These are phyloP conservation scores for Persicaria tinctoria DNA, from an alignment of 148 eudicot genomes.

Conservation along the genomic window DNA sequence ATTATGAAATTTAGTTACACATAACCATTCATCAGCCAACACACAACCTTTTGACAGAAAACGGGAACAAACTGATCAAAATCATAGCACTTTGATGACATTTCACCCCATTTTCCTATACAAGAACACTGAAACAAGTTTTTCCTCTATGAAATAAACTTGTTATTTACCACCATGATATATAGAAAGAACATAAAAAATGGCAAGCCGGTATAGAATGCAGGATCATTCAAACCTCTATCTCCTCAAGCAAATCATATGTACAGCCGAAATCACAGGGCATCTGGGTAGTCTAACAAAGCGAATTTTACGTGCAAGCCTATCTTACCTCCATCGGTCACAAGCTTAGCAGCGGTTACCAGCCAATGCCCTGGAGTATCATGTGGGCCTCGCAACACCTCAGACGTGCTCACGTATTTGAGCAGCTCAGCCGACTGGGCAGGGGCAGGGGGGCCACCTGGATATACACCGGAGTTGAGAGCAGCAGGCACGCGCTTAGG, in stretches of 20 bases:
- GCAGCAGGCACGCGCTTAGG: conserved; percentile 59
- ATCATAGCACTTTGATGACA: background rate
- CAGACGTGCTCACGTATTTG: conserved; percentile 58
- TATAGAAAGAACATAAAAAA: background rate
- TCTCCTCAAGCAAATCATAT: conserved; percentile 13
- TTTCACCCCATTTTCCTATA: background rate
- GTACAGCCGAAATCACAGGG: conserved; percentile 27
- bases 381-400: conserved; percentile 75
- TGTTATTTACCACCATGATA: conserved; percentile 1
- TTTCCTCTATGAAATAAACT: background rate
- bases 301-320: conserved; percentile 84
- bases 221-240: background rate
- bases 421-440: conserved; percentile 51
- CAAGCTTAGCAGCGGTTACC: conserved; percentile 82
- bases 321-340: conserved; percentile 69
- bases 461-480: conserved; percentile 82
- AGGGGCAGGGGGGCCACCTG: conserved; percentile 84
- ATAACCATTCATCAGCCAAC: no score
- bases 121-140: background rate
- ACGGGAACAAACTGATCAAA: background rate
- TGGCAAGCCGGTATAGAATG: background rate
- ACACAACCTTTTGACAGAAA: background rate
- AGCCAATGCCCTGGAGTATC: conserved; percentile 94
- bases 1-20: no score
- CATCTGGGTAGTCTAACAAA: conserved; percentile 52